Percentiles rank a stretch among this genome's conserved stretches.
Evolutionary conservation across 352 stramenopile species (phyloP).

Genomic region (Pythium scleroteichum): DNA sequence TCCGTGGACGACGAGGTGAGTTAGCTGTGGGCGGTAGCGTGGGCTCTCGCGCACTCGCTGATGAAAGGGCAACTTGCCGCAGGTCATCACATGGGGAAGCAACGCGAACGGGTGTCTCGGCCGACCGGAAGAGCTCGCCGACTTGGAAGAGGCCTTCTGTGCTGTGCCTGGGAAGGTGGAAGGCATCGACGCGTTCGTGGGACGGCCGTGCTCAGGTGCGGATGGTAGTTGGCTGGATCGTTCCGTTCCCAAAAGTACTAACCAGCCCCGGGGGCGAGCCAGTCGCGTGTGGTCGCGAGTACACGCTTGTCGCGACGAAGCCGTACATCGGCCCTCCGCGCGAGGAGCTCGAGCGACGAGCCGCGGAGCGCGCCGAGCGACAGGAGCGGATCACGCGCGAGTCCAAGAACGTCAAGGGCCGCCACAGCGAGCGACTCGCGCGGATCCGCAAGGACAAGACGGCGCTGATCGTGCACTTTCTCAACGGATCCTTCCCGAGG

Average conservation of each 20-base stretch:
- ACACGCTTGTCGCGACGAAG: conserved; percentile 91
- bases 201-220: conserved; percentile 70
- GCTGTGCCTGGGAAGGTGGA: conserved; percentile 76
- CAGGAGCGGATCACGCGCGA: conserved; percentile 50
- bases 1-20: conserved; percentile 89
- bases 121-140: conserved; percentile 60
- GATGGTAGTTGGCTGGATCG: neutral
- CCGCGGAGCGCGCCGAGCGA: conserved; percentile 43
- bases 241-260: too few species aligned
- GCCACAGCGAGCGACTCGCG: conserved; percentile 42
- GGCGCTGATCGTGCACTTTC: conserved; percentile 38
- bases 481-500: conserved; percentile 64
- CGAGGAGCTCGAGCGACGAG: conserved; percentile 56
- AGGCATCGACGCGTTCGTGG: conserved; percentile 68
- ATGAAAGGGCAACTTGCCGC: neutral
- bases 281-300: conserved; percentile 92
- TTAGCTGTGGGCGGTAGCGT: too few species aligned
- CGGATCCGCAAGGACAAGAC: conserved; percentile 51
- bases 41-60: too few species aligned
- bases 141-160: conserved; percentile 80
- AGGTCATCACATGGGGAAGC: conserved; percentile 87
- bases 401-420: conserved; percentile 42
- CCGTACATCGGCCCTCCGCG: conserved; percentile 88
- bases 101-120: conserved; percentile 92
- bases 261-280: neutral